Evolutionary conservation across 2,329 filamentous ascomycete genomes (phyloP).

Genomic region (Paecilomyces dactylethromorphus): DNA sequence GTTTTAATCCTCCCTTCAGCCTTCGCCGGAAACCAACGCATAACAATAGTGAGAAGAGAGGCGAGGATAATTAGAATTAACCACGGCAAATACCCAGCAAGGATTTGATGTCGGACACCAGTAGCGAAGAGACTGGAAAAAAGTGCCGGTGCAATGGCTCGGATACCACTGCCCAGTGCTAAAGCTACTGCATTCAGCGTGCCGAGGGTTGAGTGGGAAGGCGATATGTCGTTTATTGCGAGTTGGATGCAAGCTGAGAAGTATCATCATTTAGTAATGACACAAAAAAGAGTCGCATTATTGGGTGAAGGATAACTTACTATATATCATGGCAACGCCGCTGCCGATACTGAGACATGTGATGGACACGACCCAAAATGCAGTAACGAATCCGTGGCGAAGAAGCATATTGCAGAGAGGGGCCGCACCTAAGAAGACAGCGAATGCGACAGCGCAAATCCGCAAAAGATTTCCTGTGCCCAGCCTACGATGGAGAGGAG

Average conservation of each 20-base stretch:
- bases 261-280: conserved; percentile 34
- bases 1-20: conserved; percentile 4
- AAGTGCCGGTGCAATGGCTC: conserved; percentile 60
- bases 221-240: conserved; percentile 62
- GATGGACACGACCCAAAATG: conserved; percentile 54
- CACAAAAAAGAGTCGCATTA: background rate
- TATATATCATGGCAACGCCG: conserved; percentile 64
- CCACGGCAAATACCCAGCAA: conserved; percentile 63
- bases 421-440: conserved; percentile 53
- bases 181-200: conserved; percentile 66
- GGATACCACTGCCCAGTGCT: conserved; percentile 54
- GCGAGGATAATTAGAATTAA: conserved; percentile 44
- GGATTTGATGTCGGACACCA: conserved; percentile 55
- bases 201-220: conserved; percentile 57
- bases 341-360: conserved; percentile 48
- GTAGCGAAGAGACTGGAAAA: conserved; percentile 63
- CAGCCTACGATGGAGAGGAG: conserved; percentile 56
- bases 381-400: conserved; percentile 32
- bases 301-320: conserved; percentile 19
- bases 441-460: conserved; percentile 53
- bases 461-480: conserved; percentile 63
- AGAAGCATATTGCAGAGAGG: conserved; percentile 55
- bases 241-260: conserved; percentile 58
- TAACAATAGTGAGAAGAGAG: conserved; percentile 21
- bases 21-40: conserved; percentile 7